These are phyloP conservation scores for Lactarius hengduanensis DNA, from an alignment of 768 basidiomycete genomes.

Conservation along the genomic window DNA sequence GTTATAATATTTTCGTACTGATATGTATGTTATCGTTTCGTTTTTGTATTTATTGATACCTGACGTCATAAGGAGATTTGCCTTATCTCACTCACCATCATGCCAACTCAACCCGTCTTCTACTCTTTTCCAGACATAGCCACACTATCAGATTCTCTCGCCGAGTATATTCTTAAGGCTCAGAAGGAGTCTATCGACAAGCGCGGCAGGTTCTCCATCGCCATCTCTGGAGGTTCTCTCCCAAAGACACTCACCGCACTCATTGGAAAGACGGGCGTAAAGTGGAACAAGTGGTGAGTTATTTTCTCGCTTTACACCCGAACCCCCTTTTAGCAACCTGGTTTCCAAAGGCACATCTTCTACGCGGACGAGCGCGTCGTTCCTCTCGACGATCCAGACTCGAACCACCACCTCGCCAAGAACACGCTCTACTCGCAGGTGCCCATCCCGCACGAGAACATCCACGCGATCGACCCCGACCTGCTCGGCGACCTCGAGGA, in stretches of 20 bases:
- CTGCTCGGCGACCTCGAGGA: slow-evolving; percentile 75
- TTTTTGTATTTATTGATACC: slow-evolving; percentile 20
- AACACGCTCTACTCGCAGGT: slow-evolving; percentile 79
- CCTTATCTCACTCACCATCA: slow-evolving; percentile 1
- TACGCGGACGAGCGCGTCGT: slow-evolving; percentile 97
- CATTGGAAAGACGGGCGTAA: slow-evolving; percentile 58
- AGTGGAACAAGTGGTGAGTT: slow-evolving; percentile 91
- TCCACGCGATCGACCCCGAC: slow-evolving; percentile 76
- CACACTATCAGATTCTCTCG: slow-evolving; percentile 63
- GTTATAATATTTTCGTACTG: slow-evolving; percentile 16
- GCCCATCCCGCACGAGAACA: slow-evolving; percentile 69
- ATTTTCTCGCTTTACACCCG: not conserved
- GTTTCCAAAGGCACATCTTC: slow-evolving; percentile 80
- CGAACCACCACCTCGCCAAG: slow-evolving; percentile 80
- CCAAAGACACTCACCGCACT: slow-evolving; percentile 79
- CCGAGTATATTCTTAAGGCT: slow-evolving; percentile 78
- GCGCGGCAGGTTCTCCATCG: slow-evolving; percentile 88
- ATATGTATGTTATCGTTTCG: slow-evolving; percentile 15
- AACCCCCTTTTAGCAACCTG: not conserved
- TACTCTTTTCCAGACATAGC: slow-evolving; percentile 61
- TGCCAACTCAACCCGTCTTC: slow-evolving; percentile 48
- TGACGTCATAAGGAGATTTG: slow-evolving; percentile 16
- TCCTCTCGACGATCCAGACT: slow-evolving; percentile 88
- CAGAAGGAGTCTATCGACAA: slow-evolving; percentile 89
- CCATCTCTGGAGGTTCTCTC: slow-evolving; percentile 90